phyloP scores from a whole-genome alignment of 1,139 yeast genomes.

The Zygosaccharomyces pseudobailii region DNA sequence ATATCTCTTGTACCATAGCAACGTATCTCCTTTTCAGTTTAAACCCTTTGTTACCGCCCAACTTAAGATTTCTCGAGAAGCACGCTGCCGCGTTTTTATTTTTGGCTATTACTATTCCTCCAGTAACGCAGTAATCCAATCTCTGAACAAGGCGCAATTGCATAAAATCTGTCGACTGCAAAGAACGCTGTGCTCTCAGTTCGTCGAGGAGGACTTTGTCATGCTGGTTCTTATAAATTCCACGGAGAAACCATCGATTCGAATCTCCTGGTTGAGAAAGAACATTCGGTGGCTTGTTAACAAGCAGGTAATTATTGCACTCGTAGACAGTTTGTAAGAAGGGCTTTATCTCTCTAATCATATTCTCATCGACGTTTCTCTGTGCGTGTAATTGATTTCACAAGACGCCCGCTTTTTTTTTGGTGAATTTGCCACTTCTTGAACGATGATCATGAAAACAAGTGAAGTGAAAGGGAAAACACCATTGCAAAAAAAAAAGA shows the following conservation, averaged over 20 bases:
- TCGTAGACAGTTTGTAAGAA: constrained; percentile 13
- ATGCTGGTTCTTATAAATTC: constrained; percentile 1
- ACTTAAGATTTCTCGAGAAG: constrained; percentile 31
- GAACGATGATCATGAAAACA: background rate
- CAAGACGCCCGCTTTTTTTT: background rate
- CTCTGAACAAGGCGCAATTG: constrained; percentile 35
- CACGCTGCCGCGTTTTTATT: constrained; percentile 31
- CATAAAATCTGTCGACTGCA: background rate
- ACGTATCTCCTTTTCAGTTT: constrained; percentile 29
- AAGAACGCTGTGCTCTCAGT: constrained; percentile 8
- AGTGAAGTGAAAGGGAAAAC: background rate
- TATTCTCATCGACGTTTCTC: background rate
- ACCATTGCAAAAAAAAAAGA: background rate
- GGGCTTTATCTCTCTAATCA: background rate
- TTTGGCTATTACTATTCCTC: constrained; percentile 37
- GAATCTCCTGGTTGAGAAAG: constrained; percentile 25
- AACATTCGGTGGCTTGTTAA: constrained; percentile 28
- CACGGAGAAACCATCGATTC: constrained; percentile 2
- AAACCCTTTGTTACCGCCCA: constrained; percentile 36
- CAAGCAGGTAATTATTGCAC: constrained; percentile 22
- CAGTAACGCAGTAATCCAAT: constrained; percentile 38
- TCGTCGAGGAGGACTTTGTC: constrained; percentile 19
- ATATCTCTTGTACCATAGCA: constrained; percentile 19
- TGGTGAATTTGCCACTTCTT: background rate
- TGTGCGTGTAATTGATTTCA: background rate